Evolutionary conservation across 1,284 basidiomycete genomes (phyloP), one percentile per base, ranked within the genome.

Genomic region (Fistulina hepatica): DNA sequence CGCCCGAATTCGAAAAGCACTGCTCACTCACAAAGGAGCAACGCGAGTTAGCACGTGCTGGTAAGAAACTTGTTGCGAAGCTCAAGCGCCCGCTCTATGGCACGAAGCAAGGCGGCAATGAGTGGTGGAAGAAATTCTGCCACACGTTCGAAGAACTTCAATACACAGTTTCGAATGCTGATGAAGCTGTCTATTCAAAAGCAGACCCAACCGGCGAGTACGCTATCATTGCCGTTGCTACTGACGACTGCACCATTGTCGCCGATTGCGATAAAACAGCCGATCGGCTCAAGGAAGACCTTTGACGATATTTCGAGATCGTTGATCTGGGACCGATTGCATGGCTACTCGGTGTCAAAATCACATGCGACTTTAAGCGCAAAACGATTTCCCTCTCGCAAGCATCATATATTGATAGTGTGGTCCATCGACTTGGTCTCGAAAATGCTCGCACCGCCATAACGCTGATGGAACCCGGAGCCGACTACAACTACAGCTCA

Each of bases 261-360:
- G n/a, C n/a, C n/a, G n/a, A n/a, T n/a, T n/a, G n/a, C n/a, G n/a
- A n/a, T n/a, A n/a, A n/a, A n/a, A n/a, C n/a, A n/a, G n/a, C n/a
- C n/a, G 34, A 50, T 24, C 12, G 34, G 1, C 45, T 51, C 8
- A 48, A 51, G 24, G 19, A 31, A 7, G 40, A 47, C 6, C 41
- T 56, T 0, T 25, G 37, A 6, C 31, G 28, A 2, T 32, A 39
- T 17, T 58, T 58, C 50, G 52, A 60, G 36, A 53, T 60, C 42
- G 50, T 49, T 16, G 51, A 57, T 37, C 45, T 60, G 2, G 57
- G 58, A 5, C 46, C 48, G n/a, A 49, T 50, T 1, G 39, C 34
- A 10, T 52, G 43, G 30, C 47, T 61, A 8, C 51, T 63, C 13
- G 55, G 55, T 8, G 49, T 61, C 20, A 37, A 54, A 25, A 49